Percentiles rank a stretch among this genome's conserved stretches.
phyloP scores from a whole-genome alignment of 176 grass and related monocot species.

The Tillandsia leiboldiana region DNA sequence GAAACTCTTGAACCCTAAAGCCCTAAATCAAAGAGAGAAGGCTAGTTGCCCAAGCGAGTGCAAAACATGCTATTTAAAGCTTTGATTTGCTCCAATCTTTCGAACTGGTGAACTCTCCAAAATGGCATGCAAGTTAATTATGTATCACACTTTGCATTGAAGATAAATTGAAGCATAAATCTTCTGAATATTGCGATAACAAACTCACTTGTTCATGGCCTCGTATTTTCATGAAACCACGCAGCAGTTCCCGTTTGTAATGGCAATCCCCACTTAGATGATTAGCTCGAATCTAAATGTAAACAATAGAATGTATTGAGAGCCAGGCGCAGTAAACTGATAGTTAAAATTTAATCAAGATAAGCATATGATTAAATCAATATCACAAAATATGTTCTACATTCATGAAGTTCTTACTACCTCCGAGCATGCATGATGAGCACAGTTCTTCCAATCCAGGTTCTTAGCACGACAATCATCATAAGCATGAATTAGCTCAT shows the following conservation, averaged over 20 bases:
- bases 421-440: constrained; percentile 94
- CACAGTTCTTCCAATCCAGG: constrained; percentile 78
- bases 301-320: constrained; percentile 12
- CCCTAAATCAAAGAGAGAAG: no score
- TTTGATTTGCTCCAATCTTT: no score
- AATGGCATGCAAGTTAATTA: neutral
- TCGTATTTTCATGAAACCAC: constrained; percentile 83
- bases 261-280: constrained; percentile 92
- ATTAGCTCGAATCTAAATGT: constrained; percentile 77
- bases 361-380: neutral
- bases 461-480: constrained; percentile 84
- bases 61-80: no score
- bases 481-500: constrained; percentile 91
- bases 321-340: neutral
- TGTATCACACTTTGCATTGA: neutral
- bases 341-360: neutral
- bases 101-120: neutral
- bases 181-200: neutral
- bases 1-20: no score
- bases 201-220: constrained; percentile 80
- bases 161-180: neutral
- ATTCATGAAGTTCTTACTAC: constrained; percentile 23
- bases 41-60: no score
- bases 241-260: constrained; percentile 77
- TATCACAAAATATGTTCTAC: neutral